Evolutionary conservation across 1,139 yeast species (phyloP).

Genomic region (Yamadazyma dushanensis): DNA sequence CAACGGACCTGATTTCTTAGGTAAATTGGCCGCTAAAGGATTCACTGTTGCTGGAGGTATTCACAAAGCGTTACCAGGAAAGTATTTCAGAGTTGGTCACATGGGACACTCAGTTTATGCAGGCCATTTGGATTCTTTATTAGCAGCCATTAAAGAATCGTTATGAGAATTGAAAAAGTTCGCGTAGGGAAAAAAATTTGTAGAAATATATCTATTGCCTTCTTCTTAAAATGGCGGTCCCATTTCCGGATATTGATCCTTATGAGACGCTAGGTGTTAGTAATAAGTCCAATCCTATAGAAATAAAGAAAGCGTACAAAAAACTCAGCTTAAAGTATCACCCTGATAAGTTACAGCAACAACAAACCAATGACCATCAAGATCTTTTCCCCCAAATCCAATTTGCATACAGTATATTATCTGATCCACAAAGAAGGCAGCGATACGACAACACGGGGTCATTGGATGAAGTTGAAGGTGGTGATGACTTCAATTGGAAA

Average conservation of each 20-base stretch:
- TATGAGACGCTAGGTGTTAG: slow-evolving; percentile 57
- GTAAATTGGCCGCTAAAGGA: slow-evolving; percentile 60
- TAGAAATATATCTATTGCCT: too few relatives aligned
- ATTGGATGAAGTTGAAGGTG: slow-evolving; percentile 43
- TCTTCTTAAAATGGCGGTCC: slow-evolving; percentile 38
- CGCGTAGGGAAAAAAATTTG: not conserved
- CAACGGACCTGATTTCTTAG: slow-evolving; percentile 62
- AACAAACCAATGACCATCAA: slow-evolving; percentile 14
- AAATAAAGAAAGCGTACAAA: slow-evolving; percentile 71
- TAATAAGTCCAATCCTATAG: slow-evolving; percentile 45
- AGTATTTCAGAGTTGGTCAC: slow-evolving; percentile 92
- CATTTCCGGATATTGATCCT: slow-evolving; percentile 63
- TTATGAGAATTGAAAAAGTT: slow-evolving; percentile 25
- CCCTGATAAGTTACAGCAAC: slow-evolving; percentile 70
- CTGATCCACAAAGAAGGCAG: slow-evolving; percentile 56
- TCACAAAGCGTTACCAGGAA: slow-evolving; percentile 75
- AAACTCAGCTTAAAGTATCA: slow-evolving; percentile 68
- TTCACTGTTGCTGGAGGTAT: slow-evolving; percentile 89
- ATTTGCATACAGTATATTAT: slow-evolving; percentile 70
- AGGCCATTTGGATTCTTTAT: slow-evolving; percentile 42
- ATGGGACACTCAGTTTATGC: slow-evolving; percentile 68
- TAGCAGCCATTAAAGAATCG: slow-evolving; percentile 38
- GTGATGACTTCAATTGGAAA: slow-evolving; percentile 57
- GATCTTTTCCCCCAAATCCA: slow-evolving; percentile 67
- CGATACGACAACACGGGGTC: slow-evolving; percentile 72